Evolutionary conservation across 2,329 filamentous ascomycete genomes (phyloP).

Genomic region (Fusarium albidum): DNA sequence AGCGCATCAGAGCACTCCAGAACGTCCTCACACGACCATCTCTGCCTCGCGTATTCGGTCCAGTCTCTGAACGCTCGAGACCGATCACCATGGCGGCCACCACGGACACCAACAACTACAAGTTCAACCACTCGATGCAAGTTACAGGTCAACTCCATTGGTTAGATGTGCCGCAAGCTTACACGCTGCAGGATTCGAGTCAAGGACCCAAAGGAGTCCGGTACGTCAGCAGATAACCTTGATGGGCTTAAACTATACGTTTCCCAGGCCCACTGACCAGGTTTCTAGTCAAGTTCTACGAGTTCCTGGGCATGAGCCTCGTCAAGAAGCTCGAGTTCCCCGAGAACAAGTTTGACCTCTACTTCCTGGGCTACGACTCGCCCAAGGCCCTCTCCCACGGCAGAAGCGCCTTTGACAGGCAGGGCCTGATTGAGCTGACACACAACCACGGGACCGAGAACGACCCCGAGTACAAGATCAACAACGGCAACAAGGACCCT

Average conservation of each 20-base stretch:
- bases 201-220: conserved; percentile 87
- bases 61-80: conserved; percentile 40
- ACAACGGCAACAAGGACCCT: conserved; percentile 92
- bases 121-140: conserved; percentile 89
- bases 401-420: conserved; percentile 78
- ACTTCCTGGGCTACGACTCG: conserved; percentile 91
- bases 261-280: conserved; percentile 9
- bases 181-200: conserved; percentile 77
- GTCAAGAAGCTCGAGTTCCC: conserved; percentile 84
- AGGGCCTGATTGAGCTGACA: conserved; percentile 88
- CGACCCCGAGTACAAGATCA: conserved; percentile 80
- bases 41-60: conserved; percentile 6
- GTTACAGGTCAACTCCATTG: conserved; percentile 30
- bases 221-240: conserved; percentile 53
- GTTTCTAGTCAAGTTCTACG: conserved; percentile 82
- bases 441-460: conserved; percentile 89
- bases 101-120: conserved; percentile 80
- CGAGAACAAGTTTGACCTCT: conserved; percentile 91
- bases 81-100: conserved; percentile 76
- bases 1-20: conserved; percentile 37
- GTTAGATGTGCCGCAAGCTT: conserved; percentile 18
- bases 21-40: conserved; percentile 24
- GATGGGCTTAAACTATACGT: conserved; percentile 14
- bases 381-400: conserved; percentile 77
- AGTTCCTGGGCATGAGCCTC: conserved; percentile 86